Percentiles rank a stretch among this genome's conserved stretches.
phyloP scores from a whole-genome alignment of 176 grass and related monocot species.

The Hyparrhenia diplandra region DNA sequence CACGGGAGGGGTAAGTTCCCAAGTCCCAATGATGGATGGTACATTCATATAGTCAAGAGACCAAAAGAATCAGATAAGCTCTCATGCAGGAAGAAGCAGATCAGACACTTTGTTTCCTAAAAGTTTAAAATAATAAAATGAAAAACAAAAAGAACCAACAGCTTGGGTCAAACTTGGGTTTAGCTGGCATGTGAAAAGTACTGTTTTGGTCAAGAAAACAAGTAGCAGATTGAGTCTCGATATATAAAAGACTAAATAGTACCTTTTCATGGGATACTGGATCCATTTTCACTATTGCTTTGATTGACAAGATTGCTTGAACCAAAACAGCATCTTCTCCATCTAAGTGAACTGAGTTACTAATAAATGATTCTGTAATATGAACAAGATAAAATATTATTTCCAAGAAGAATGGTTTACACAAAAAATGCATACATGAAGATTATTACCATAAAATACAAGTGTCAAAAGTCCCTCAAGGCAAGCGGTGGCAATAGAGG shows the following conservation, averaged over 20 bases:
- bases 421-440: conserved; percentile 25
- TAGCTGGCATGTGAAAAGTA: not conserved
- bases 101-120: not conserved
- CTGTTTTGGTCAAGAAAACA: not conserved
- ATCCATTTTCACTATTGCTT: conserved; percentile 79
- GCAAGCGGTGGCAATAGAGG: conserved; percentile 56
- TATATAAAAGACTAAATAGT: conserved; percentile 11
- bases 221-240: not conserved
- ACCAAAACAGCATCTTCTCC: conserved; percentile 79
- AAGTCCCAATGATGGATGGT: not conserved
- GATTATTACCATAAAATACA: conserved; percentile 74
- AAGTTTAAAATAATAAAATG: not conserved
- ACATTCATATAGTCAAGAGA: not conserved
- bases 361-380: conserved; percentile 67
- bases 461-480: conserved; percentile 84
- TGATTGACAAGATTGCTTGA: conserved; percentile 95
- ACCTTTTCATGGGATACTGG: conserved; percentile 83
- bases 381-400: conserved; percentile 31
- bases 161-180: not conserved
- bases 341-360: conserved; percentile 53
- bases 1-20: not conserved
- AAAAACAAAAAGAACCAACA: not conserved
- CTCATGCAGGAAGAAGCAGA: not conserved
- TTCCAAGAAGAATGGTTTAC: conserved; percentile 18
- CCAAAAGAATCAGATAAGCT: not conserved